Conservation (phyloP, 345 rosid species). For the Bruguiera sexangula region DNA sequence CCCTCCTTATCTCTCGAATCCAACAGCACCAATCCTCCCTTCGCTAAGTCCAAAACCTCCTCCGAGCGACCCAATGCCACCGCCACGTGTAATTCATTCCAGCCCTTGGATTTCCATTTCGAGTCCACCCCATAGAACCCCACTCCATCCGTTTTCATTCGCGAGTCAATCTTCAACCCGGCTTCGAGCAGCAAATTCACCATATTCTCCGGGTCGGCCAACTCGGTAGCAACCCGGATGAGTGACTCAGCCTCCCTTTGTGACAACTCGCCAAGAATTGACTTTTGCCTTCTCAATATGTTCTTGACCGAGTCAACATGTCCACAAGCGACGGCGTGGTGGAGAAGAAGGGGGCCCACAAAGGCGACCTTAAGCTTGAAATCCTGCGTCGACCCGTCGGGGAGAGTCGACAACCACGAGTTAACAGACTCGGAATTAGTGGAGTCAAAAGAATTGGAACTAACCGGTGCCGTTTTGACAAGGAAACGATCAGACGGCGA, state of each 20-base stretch:
- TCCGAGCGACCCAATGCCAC: slow-evolving; percentile 28
- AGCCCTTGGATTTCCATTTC: slow-evolving; percentile 27
- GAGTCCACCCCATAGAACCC: slow-evolving; percentile 3
- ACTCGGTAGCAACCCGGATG: slow-evolving; percentile 39
- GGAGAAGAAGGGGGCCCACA: slow-evolving; percentile 48
- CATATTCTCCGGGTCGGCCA: slow-evolving; percentile 38
- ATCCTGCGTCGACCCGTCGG: slow-evolving; percentile 29
- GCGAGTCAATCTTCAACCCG: slow-evolving; percentile 30
- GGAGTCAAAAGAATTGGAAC: background rate
- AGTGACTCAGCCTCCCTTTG: slow-evolving; percentile 37
- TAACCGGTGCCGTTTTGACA: slow-evolving; percentile 33
- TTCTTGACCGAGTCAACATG: slow-evolving; percentile 38
- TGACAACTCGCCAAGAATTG: slow-evolving; percentile 30
- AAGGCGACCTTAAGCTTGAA: slow-evolving; percentile 60
- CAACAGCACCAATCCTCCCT: slow-evolving; percentile 22
- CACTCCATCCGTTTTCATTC: slow-evolving; percentile 4
- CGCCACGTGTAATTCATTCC: slow-evolving; percentile 41
- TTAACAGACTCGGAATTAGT: slow-evolving; percentile 16
- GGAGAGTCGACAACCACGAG: slow-evolving; percentile 32
- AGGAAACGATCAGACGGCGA: slow-evolving; percentile 58
- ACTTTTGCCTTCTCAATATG: slow-evolving; percentile 42
- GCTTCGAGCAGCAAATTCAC: slow-evolving; percentile 42
- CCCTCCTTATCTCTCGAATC: slow-evolving; percentile 43
- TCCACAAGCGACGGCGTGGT: slow-evolving; percentile 43
- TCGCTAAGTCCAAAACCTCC: slow-evolving; percentile 21